These are phyloP conservation scores for Hanseniaspora clermontiae DNA, from an alignment of 805 yeast genomes.

Conservation along the genomic window DNA sequence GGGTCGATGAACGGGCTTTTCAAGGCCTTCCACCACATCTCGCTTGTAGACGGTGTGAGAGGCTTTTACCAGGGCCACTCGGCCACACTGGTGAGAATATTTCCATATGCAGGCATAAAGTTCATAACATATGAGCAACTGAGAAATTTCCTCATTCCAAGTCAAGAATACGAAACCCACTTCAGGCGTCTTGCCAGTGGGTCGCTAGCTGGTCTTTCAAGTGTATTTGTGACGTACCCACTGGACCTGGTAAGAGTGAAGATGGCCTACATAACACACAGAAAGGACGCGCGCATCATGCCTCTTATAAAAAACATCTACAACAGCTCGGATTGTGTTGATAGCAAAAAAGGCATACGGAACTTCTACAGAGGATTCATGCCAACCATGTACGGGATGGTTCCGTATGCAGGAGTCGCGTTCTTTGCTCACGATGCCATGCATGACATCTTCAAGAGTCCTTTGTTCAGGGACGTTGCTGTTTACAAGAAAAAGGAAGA, in stretches of 20 bases:
- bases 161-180: constrained; percentile 62
- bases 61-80: constrained; percentile 95
- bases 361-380: constrained; percentile 90
- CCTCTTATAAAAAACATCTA: constrained; percentile 24
- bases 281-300: constrained; percentile 22
- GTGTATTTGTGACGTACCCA: constrained; percentile 86
- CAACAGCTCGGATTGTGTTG: constrained; percentile 14
- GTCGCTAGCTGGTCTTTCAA: constrained; percentile 73
- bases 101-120: constrained; percentile 94
- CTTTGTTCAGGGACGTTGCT: constrained; percentile 41
- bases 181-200: constrained; percentile 75
- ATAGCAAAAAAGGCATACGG: constrained; percentile 1
- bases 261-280: constrained; percentile 72
- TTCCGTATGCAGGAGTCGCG: constrained; percentile 96
- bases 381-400: constrained; percentile 89
- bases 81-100: constrained; percentile 77
- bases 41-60: constrained; percentile 50
- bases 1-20: constrained; percentile 70
- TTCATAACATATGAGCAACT: constrained; percentile 94
- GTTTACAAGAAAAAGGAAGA: constrained; percentile 22
- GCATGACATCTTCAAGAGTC: constrained; percentile 74
- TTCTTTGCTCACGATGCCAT: constrained; percentile 85
- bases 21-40: constrained; percentile 58
- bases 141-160: constrained; percentile 64
- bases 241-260: constrained; percentile 81